A percentile compares a stretch with the other conserved stretches of the same genome.
Evolutionary conservation across 1,284 basidiomycete species (phyloP).

Genomic region (Moniliophthora roreri): DNA sequence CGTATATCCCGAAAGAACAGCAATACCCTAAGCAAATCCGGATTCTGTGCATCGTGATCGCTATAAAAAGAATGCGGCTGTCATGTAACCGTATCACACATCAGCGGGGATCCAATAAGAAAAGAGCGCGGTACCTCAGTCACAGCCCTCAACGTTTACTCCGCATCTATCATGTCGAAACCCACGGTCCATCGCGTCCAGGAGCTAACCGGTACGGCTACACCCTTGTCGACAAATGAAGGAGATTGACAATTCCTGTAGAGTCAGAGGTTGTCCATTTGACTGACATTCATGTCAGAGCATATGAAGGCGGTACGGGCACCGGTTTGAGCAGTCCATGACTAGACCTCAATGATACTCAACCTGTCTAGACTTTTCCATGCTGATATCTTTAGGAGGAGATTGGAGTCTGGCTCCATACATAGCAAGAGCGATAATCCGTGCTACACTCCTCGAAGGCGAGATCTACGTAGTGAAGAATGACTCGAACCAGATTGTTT

Average conservation of each 20-base stretch:
- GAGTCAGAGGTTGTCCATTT: neutral
- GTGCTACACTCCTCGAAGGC: conserved; percentile 9
- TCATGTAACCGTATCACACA: too few species aligned
- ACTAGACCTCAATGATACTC: neutral
- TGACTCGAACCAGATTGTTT: conserved; percentile 2
- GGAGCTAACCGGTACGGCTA: too few species aligned
- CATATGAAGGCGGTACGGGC: neutral
- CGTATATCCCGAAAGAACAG: too few species aligned
- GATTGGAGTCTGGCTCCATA: conserved; percentile 3
- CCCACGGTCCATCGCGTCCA: too few species aligned
- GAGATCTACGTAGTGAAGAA: conserved; percentile 5
- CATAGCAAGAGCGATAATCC: neutral
- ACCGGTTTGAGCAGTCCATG: neutral
- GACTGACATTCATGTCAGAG: neutral
- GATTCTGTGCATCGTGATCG: too few species aligned
- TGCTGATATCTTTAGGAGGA: conserved; percentile 1
- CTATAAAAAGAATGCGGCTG: too few species aligned
- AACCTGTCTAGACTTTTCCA: neutral
- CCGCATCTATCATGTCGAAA: too few species aligned
- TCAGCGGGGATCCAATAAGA: too few species aligned
- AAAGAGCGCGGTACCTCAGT: too few species aligned
- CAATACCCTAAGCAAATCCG: too few species aligned
- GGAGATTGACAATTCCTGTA: neutral
- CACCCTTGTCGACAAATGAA: too few species aligned
- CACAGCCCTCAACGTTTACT: too few species aligned